Base-by-base conservation (phyloP, 2,329 filamentous ascomycete genomes). In the Dryadomyces quercus-mongolicae region DNA sequence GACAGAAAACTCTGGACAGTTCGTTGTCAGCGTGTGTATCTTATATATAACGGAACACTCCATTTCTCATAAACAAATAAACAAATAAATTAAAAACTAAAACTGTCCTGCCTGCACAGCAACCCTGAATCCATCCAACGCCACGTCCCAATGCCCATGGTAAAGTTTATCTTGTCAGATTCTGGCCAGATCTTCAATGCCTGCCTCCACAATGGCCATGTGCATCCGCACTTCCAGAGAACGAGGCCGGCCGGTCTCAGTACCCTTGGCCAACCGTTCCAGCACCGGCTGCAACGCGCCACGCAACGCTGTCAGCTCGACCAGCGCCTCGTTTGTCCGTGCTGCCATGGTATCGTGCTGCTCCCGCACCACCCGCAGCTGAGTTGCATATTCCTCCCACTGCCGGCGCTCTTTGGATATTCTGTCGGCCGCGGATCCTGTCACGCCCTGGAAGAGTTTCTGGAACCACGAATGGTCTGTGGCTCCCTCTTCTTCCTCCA, bases 191-290 rank as follows among this genome's bases (percentile, higher is more conserved):
- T 55, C 54, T 10, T 52, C 53, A 10, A 59, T 49, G 7, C 52
- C 57, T 3, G 49, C 54, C 20, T 55, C 54, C 40, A 55, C 47
- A 53, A 59, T 54, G 38, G 54, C 54, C 47, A 53, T 51, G 50
- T 59, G 56, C 25, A 31, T 49, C 44, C 21, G 53, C 53, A 59
- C 20, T 40, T 57, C 47, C 6, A 54, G 20, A 54, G 54, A 12
- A 18, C 31, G 22, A 40, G 36, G 25, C 7, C 25, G 9, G 13
- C 21, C 16, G 16, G n/a, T 18, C 18, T 22, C 36, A 13, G 21
- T 44, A 8, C 46, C 20, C 20, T 8, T 2, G 3, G 38, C 42
- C 1, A 57, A 40, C 34, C 43, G 21, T 3, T 21, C 15, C 36
- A 49, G 51, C 56, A 57, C 40, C 20, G 5, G 16, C 10, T 22